Conservation (phyloP, 352 stramenopile genomes). For the Globisporangium mamillatum region DNA sequence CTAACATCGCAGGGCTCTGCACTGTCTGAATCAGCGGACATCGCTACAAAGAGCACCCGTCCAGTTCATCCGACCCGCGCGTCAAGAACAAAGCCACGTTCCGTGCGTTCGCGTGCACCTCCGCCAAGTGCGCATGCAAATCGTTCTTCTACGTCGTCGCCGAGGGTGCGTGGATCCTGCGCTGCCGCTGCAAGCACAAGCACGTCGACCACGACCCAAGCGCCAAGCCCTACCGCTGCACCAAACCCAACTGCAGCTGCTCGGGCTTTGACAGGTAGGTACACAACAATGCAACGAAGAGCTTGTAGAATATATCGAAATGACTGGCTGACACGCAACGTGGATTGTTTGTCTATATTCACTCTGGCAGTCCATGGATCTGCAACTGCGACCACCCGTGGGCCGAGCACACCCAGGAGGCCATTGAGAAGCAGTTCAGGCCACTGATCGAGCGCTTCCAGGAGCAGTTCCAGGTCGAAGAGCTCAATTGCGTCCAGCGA, state of each 20-base stretch:
- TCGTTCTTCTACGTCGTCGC: constrained; percentile 80
- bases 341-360: background rate
- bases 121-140: constrained; percentile 48
- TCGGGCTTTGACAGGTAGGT: constrained; percentile 57
- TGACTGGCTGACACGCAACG: background rate
- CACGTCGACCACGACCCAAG: constrained; percentile 68
- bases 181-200: constrained; percentile 80
- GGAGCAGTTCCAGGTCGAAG: constrained; percentile 32
- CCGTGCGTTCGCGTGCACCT: constrained; percentile 54
- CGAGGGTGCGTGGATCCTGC: constrained; percentile 75
- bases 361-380: constrained; percentile 58
- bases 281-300: background rate
- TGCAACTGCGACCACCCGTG: constrained; percentile 83
- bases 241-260: constrained; percentile 57
- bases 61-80: constrained; percentile 27
- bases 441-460: constrained; percentile 42
- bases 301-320: background rate
- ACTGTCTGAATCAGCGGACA: constrained; percentile 36
- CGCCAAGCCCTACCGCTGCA: constrained; percentile 38
- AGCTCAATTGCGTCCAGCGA: constrained; percentile 54
- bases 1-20: background rate
- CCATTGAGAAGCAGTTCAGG: constrained; percentile 46
- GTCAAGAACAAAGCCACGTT: constrained; percentile 36
- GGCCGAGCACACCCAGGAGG: constrained; percentile 45
- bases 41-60: constrained; percentile 74